Base-by-base conservation (phyloP, 2,329 filamentous ascomycete genomes). In the Penicillium crustosum region DNA sequence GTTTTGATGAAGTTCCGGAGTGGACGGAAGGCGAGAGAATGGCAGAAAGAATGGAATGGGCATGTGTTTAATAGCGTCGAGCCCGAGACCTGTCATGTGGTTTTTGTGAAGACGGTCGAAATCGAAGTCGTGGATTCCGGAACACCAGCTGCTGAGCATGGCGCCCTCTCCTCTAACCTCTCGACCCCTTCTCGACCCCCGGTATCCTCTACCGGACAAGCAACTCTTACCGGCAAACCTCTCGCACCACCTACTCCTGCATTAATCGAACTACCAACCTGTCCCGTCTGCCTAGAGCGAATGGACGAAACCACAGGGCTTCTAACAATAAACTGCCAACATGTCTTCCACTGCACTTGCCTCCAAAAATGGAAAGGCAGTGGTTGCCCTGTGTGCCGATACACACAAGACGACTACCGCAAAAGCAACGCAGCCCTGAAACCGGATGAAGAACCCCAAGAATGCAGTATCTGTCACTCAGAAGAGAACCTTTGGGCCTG, bases 221-320 rank as follows among this genome's bases (percentile, higher is more conserved):
- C 78, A 17, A 78, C 81, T 17, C 75, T 86, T 15, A 82, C 83
- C 3, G 79, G 78, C 8, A 88, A 87, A 69, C 86, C 86, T 12
- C 77, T 85, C n/a, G 84, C 86, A 13, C 86, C 86, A n/a, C 85
- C 85, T 2, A 96, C 93, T 0, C 90, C 93, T 1, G 89, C 90
- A 49, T 82, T 97, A 1, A 83, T 96, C 53, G 94, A 99, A 76
- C 80, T 99, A 13, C 94, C 94, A 2, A 97, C 94, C 1, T 99
- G 94, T 64, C 93, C 94, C 0, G 94, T 99, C 10, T 99, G 94
- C 65, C 83, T 99, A 6, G 94, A 99, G 74, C 88, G 93, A 48
- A 99, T 99, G 94, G 94, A 99, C 69, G 93, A 97, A 73, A 97
- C 93, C 0, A 95, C 92, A 0, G 94, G 94, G 0, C 81, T 99